Conservation (phyloP, 2,329 filamentous ascomycete species). For the Calonectria hawksworthii region DNA sequence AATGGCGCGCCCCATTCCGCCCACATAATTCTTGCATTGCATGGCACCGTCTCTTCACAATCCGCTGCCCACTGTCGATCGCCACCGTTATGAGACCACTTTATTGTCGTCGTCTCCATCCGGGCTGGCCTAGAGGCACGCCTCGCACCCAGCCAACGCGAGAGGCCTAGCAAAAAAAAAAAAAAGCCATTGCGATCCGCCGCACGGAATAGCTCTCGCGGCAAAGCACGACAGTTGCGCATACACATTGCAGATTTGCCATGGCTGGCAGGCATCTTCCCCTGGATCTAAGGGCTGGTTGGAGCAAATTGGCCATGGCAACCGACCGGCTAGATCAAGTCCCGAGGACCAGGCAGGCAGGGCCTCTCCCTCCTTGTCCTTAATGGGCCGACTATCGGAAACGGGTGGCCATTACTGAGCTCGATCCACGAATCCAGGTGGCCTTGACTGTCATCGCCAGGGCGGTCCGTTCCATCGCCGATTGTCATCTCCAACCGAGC, state of each 20-base stretch:
- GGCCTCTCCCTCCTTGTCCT: neutral
- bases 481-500: conserved; percentile 22
- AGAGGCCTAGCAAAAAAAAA: neutral
- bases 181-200: conserved; percentile 9
- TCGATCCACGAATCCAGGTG: conserved; percentile 17
- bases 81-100: conserved; percentile 26
- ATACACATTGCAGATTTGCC: neutral
- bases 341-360: neutral
- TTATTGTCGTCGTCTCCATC: conserved; percentile 21
- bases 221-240: neutral
- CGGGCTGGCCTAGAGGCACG: conserved; percentile 16
- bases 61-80: conserved; percentile 11
- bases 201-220: neutral
- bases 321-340: neutral
- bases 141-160: conserved; percentile 17
- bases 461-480: conserved; percentile 37
- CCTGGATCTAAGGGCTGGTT: neutral
- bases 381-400: conserved; percentile 1
- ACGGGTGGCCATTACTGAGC: neutral
- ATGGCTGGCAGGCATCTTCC: neutral
- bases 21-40: conserved; percentile 30
- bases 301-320: neutral
- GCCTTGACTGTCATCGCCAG: conserved; percentile 25
- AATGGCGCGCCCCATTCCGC: conserved; percentile 17
- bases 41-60: conserved; percentile 15